Conservation (phyloP, 1,284 basidiomycete genomes). For the Phaffia rhodozyma region DNA sequence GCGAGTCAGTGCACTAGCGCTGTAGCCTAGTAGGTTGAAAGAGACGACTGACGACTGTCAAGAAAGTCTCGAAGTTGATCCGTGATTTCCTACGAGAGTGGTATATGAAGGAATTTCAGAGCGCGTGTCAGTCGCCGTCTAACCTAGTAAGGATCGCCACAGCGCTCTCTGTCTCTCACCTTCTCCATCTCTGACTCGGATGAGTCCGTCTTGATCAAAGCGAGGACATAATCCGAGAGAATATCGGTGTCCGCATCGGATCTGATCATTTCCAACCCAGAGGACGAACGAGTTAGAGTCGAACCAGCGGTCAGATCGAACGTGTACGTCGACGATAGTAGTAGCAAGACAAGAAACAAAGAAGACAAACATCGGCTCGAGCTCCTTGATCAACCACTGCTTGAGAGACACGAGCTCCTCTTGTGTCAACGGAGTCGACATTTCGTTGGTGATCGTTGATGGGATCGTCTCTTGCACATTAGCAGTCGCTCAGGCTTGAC, state of each 20-base stretch:
- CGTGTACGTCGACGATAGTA: not conserved
- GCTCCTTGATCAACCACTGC: slow-evolving; percentile 20
- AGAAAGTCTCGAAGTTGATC: slow-evolving; percentile 81
- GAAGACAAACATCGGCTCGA: slow-evolving; percentile 21
- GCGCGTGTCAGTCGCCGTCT: slow-evolving; percentile 12
- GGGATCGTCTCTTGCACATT: too few species aligned
- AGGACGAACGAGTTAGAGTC: not conserved
- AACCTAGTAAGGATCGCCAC: too few species aligned
- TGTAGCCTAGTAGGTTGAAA: slow-evolving; percentile 3
- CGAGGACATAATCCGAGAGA: slow-evolving; percentile 85
- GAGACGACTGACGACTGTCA: slow-evolving; percentile 54
- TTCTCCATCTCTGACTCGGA: slow-evolving; percentile 69
- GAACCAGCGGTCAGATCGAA: not conserved
- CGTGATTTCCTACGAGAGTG: slow-evolving; percentile 41
- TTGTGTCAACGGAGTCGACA: slow-evolving; percentile 2
- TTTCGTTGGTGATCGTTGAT: not conserved
- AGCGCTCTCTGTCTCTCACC: slow-evolving; percentile 27
- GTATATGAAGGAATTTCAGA: not conserved
- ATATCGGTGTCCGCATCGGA: slow-evolving; percentile 93
- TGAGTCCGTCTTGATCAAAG: slow-evolving; percentile 67
- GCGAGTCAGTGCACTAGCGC: slow-evolving; percentile 1
- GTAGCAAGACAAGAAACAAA: not conserved
- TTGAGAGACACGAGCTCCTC: slow-evolving; percentile 16
- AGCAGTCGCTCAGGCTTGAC: too few species aligned
- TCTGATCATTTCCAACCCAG: slow-evolving; percentile 39